These are phyloP conservation scores for Aquilaria malaccensis DNA, from an alignment of 345 rosid genomes.

Conservation along the genomic window DNA sequence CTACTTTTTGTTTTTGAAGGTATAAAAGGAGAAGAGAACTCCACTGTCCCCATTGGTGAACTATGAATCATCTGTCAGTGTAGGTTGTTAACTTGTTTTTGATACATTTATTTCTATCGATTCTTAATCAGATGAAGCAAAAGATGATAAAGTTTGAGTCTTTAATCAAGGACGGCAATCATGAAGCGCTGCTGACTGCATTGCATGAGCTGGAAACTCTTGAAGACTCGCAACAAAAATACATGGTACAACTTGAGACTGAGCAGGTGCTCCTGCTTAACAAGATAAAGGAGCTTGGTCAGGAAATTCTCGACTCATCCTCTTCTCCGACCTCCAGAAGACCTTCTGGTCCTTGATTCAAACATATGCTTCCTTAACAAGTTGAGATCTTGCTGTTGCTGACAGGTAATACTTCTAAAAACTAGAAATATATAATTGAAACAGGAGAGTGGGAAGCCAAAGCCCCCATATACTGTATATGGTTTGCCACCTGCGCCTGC, in stretches of 20 bases:
- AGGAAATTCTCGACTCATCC: slow-evolving; percentile 59
- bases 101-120: too few relatives aligned
- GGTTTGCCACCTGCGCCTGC: neutral
- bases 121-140: slow-evolving; percentile 50
- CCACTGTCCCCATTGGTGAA: too few relatives aligned
- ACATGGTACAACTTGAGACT: slow-evolving; percentile 73
- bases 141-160: slow-evolving; percentile 54
- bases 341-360: slow-evolving; percentile 31
- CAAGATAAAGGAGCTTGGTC: slow-evolving; percentile 91
- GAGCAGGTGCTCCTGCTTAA: slow-evolving; percentile 74
- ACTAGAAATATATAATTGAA: too few relatives aligned
- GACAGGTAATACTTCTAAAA: too few relatives aligned
- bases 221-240: slow-evolving; percentile 69
- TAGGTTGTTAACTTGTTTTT: neutral
- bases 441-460: too few relatives aligned
- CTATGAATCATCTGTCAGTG: too few relatives aligned
- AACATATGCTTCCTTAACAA: slow-evolving; percentile 8
- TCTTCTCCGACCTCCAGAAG: slow-evolving; percentile 32
- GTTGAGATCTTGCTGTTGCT: slow-evolving; percentile 17
- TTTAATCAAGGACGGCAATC: slow-evolving; percentile 49
- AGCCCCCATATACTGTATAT: too few relatives aligned
- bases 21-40: too few relatives aligned
- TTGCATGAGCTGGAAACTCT: slow-evolving; percentile 68
- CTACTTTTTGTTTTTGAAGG: too few relatives aligned
- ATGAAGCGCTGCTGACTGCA: slow-evolving; percentile 51